Evolutionary conservation across 2,329 filamentous ascomycete species (phyloP).

Genomic region (Lachnellula arida): DNA sequence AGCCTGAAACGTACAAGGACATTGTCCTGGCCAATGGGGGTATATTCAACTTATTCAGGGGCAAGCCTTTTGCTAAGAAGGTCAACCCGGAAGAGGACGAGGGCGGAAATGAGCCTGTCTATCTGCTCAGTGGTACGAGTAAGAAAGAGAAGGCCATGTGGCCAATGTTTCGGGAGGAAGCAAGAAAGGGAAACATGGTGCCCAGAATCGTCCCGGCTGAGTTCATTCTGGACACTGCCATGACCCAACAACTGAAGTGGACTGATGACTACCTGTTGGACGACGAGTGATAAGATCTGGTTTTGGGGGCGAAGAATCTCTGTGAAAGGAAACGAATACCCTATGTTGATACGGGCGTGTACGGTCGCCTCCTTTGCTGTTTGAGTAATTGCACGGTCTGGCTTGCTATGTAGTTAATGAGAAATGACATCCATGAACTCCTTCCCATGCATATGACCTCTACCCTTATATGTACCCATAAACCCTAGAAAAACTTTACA

Average conservation of each 20-base stretch:
- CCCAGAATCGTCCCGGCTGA: slow-evolving; percentile 78
- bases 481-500: slow-evolving; percentile 83
- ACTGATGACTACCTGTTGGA: slow-evolving; percentile 53
- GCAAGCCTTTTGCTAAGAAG: slow-evolving; percentile 62
- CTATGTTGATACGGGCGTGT: background rate
- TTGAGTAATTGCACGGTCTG: background rate
- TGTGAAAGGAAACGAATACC: slow-evolving; percentile 8
- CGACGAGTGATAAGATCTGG: background rate
- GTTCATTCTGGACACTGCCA: slow-evolving; percentile 85
- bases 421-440: background rate
- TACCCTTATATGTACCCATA: slow-evolving; percentile 1
- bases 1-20: slow-evolving; percentile 75
- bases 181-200: slow-evolving; percentile 69
- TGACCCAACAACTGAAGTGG: slow-evolving; percentile 77
- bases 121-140: slow-evolving; percentile 69
- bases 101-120: slow-evolving; percentile 65
- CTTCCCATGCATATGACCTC: slow-evolving; percentile 6
- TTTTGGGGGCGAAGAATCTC: background rate
- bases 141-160: slow-evolving; percentile 69
- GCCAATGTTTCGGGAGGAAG: slow-evolving; percentile 76
- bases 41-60: slow-evolving; percentile 70
- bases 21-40: slow-evolving; percentile 90
- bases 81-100: slow-evolving; percentile 57
- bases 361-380: background rate
- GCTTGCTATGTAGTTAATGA: background rate